Base-by-base conservation (phyloP, 495 filamentous ascomycete genomes). In the Aspergillus diversus region DNA sequence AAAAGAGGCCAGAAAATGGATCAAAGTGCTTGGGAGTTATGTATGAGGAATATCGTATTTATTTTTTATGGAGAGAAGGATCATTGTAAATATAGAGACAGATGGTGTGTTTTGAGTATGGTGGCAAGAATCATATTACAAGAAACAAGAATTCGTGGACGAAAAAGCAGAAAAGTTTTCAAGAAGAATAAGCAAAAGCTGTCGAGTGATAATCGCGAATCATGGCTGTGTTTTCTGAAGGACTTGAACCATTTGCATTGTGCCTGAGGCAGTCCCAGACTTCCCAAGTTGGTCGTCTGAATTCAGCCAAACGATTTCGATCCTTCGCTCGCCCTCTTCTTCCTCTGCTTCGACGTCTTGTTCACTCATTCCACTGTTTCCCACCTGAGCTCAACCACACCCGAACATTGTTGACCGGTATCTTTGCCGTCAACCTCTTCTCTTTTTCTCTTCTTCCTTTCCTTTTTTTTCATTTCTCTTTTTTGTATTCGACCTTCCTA, bases 401-500 rank as follows among this genome's bases (percentile, higher is more conserved):
- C 21, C 21, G 21, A 27, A 27, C 21, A 27, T 27, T 27, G 21
- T 27, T 27, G 21, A 27, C 21, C 21, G 21, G 21, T 27, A 27
- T 27, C 21, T 27, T 27, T 27, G 21, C 21, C 21, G 21, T 34
- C 52, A 42, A 17, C 21, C 42, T 42, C 21, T 52, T 60, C 16
- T 33, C 50, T 54, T 63, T 47, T 56, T 46, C 21, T 49, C 39
- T 62, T 42, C 50, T 35, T 57, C 60, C 65, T 66, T 63, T 31
- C 5, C 21, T 8, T 17, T 56, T 51, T 66, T 63, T 56, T 46
- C 60, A 57, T 61, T 59, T 48, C 31, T 42, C 31, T 57, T 32
- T 33, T 37, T 63, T 49, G 35, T 49, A 66, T 61, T 63, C 34
- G n/a, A 55, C 15, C 43, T 57, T 50, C 54, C 63, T 69, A 61